phyloP scores from a whole-genome alignment of 495 filamentous ascomycete species.

The Penicillium simplicissimum region DNA sequence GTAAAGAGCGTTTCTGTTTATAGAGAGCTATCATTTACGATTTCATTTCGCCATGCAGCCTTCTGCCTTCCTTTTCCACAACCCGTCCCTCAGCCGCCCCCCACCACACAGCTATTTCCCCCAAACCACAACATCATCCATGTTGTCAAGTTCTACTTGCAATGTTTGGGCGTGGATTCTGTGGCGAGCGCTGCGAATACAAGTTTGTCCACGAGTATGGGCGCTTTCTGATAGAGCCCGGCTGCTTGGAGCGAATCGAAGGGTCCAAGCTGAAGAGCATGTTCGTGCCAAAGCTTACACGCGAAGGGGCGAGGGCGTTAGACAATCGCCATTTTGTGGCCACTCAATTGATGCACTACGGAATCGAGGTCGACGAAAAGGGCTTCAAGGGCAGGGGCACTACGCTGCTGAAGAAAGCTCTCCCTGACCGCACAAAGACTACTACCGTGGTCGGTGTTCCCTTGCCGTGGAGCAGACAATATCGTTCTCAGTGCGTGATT shows the following conservation, averaged over 20 bases:
- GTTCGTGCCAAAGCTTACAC: conserved; percentile 5
- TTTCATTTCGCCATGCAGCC: too few species aligned
- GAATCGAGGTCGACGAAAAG: neutral
- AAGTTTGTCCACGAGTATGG: neutral
- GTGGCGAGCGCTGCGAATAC: neutral
- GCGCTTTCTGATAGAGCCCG: neutral
- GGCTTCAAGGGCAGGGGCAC: neutral
- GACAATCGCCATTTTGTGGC: neutral
- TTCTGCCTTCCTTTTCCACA: neutral
- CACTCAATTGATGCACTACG: conserved; percentile 1
- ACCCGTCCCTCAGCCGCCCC: neutral
- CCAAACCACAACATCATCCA: neutral
- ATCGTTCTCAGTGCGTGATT: neutral
- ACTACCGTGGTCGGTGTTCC: neutral
- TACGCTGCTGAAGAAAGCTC: neutral
- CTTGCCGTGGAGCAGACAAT: neutral
- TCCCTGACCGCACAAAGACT: conserved; percentile 2
- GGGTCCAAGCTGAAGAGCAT: neutral
- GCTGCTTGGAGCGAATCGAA: neutral
- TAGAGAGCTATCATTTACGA: too few species aligned
- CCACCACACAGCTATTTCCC: neutral
- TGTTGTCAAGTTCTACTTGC: neutral
- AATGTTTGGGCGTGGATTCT: neutral
- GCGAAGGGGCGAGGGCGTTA: neutral
- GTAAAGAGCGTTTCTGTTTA: too few species aligned